Evolutionary conservation across 1,284 basidiomycete genomes (phyloP), one percentile per base, ranked within the genome.

Genomic region (Papiliotrema nemorosa): DNA sequence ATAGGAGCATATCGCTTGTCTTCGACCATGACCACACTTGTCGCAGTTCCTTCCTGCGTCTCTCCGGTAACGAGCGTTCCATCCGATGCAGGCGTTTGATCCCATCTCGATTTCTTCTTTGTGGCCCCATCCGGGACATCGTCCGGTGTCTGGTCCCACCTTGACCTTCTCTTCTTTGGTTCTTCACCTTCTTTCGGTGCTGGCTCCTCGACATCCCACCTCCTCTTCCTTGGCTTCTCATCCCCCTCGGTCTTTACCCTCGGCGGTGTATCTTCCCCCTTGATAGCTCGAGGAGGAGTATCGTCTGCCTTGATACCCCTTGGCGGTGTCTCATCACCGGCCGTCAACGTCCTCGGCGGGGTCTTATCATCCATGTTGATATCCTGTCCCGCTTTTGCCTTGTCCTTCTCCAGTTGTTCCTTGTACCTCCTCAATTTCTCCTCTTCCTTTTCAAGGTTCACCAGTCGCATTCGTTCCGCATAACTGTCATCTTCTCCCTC

Each of bases 1-100:
- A 98, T 84, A 65, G 88, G 92, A 16, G 91, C 83, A 66, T 97
- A 97, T 68, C 96, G 87, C 66, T 92, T 92, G 76, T 97, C 92
- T 64, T 92, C 88, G 61, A 91, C 88, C 85, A 90, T 90, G 64
- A 88, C 85, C 47, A 89, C 88, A 60, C 55, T 78, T 77, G 49
- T 85, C 82, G 53, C 54, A 29, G 60, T 54, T 44, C 16, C 55
- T 51, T 47, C 55, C 47, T 34, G 54, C 36, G 52, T 50, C 9
- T 58, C 42, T 4, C 58, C 59, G n/a, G 56, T 54, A 21, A 61
- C 60, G 29, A 49, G 44, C 35, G 61, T 52, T 52, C 63, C 63
- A 9, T 61, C 52, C 33, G 66, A 54, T 37, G 58, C 44, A 54
- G 77, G 75, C 21, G 70, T 69, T 56, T 76, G 71, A 60, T 74